phyloP scores from a whole-genome alignment of 352 stramenopile genomes.

The Globisporangium viniferum region DNA sequence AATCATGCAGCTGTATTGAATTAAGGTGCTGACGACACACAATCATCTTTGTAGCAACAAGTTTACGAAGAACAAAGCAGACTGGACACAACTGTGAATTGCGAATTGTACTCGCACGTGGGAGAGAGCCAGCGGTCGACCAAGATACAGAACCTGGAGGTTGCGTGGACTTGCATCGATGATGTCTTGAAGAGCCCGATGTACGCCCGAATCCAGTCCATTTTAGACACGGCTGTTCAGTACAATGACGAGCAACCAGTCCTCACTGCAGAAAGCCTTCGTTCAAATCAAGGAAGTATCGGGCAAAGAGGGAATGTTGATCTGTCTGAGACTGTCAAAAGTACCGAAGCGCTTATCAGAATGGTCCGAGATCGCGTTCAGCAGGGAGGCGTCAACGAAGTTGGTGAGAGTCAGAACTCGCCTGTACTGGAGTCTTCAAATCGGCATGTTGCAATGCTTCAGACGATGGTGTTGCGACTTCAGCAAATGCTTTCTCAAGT shows the following conservation, averaged over 20 bases:
- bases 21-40: neutral
- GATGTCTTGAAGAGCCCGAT: constrained; percentile 10
- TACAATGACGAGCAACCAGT: constrained; percentile 35
- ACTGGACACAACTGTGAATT: constrained; percentile 26
- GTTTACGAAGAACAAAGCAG: constrained; percentile 41
- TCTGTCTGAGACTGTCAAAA: constrained; percentile 31
- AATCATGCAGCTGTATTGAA: neutral
- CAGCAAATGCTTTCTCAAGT: constrained; percentile 29
- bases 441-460: constrained; percentile 28
- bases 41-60: constrained; percentile 23
- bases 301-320: constrained; percentile 19
- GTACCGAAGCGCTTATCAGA: constrained; percentile 33
- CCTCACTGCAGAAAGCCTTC: constrained; percentile 25
- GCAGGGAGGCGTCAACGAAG: constrained; percentile 18
- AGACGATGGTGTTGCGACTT: constrained; percentile 32
- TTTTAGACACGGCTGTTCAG: constrained; percentile 31
- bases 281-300: constrained; percentile 16
- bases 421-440: constrained; percentile 20
- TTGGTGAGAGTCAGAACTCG: constrained; percentile 14
- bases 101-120: constrained; percentile 33
- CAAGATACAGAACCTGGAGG: constrained; percentile 21
- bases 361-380: constrained; percentile 23
- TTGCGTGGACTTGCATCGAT: constrained; percentile 34
- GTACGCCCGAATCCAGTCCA: constrained; percentile 24
- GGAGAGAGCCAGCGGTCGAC: constrained; percentile 21